These are phyloP conservation scores for Metschnikowia kofuensis DNA, from an alignment of 805 yeast genomes.

Conservation along the genomic window DNA sequence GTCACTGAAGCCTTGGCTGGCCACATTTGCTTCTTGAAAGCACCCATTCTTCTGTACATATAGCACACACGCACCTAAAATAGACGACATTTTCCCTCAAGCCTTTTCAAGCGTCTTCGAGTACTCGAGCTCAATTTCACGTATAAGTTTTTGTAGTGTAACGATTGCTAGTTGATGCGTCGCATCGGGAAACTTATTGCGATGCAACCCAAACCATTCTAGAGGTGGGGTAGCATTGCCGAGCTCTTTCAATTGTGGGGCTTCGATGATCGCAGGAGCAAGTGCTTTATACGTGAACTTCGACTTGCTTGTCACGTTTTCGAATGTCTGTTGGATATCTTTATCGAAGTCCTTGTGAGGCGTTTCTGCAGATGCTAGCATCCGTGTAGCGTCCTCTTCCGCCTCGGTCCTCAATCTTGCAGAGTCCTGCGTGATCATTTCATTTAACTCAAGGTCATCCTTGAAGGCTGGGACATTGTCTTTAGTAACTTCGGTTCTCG, in stretches of 20 bases:
- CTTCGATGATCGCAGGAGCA: slow-evolving; percentile 76
- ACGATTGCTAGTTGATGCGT: slow-evolving; percentile 80
- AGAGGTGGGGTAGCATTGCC: slow-evolving; percentile 98
- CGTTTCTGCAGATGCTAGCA: slow-evolving; percentile 3
- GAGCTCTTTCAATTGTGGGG: slow-evolving; percentile 85
- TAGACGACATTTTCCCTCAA: slow-evolving; percentile 14
- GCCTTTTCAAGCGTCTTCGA: slow-evolving; percentile 49
- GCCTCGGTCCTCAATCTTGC: slow-evolving; percentile 1
- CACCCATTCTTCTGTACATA: slow-evolving; percentile 8
- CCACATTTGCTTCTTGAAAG: too few species aligned
- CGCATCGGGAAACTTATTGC: slow-evolving; percentile 79
- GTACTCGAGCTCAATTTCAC: slow-evolving; percentile 58
- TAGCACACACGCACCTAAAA: background rate
- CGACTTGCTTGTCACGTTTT: slow-evolving; percentile 34
- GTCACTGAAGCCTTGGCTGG: too few species aligned
- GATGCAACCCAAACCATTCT: slow-evolving; percentile 95
- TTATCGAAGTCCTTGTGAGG: slow-evolving; percentile 28
- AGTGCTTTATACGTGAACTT: slow-evolving; percentile 59
- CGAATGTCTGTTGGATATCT: slow-evolving; percentile 36
- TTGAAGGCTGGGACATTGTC: slow-evolving; percentile 14
- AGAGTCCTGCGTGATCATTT: background rate
- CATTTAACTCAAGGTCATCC: slow-evolving; percentile 4
- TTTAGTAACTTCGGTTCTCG: slow-evolving; percentile 45
- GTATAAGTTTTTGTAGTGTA: slow-evolving; percentile 68
- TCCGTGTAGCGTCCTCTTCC: background rate